Base-by-base conservation (phyloP, 2,329 filamentous ascomycete genomes). In the Paecilomyces sp. region DNA sequence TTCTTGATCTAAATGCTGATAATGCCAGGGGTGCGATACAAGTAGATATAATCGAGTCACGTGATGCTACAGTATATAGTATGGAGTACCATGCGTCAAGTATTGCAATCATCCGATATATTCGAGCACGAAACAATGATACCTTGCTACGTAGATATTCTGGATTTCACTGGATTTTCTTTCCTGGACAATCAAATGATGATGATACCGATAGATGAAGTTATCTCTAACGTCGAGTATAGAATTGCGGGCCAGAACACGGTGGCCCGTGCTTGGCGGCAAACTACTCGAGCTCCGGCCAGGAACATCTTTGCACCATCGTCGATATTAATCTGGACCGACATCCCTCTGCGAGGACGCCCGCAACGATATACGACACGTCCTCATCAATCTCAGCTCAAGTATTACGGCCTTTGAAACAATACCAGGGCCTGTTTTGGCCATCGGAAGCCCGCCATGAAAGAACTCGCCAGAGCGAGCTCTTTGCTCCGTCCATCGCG, bases 381-480 rank as follows among this genome's bases (percentile, higher is more conserved):
- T 47, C 41, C 41, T 47, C 15, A 47, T 9, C 8, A 47, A 47
- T 47, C n/a, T n/a, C 5, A 8, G 7, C 13, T 47, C 41, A 6
- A 6, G 8, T 0, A 8, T 15, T 22, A 47, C n/a, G 6, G 41
- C 41, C 1, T 18, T 22, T 3, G 9, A 1, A n/a, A 47, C 1
- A 47, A 9, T 18, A n/a, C n/a, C 3, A 22, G 7, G 36, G 41
- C 41, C 41, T 18, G 41, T 15, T 7, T 18, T 22, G 41, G 51
- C 24, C 50, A 25, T 25, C 7, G 24, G 7, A 55, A 61, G 24
- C 12, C n/a, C 47, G 57, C 54, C 58, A 71, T 73, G 66, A 59
- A 64, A 13, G 33, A 33, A 54, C 60, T 72, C 41, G 53, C 67
- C 61, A 70, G 67, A 54, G 36, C 60, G 51, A 62, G 61, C 22